Base-by-base conservation (phyloP, 441 rosid genomes). In the Arabidopsis lyrata region DNA sequence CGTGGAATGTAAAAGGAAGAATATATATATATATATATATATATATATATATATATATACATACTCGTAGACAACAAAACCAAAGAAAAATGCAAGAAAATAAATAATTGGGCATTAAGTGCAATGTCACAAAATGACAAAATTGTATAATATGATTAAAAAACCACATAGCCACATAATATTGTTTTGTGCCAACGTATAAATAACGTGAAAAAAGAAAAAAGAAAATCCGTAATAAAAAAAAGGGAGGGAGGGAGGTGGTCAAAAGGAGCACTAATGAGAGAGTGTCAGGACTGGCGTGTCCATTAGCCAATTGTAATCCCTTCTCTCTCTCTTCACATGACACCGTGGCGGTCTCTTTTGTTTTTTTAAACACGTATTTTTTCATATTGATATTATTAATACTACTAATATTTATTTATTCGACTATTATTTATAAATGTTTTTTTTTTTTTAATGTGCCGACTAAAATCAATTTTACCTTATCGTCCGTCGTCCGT, bases 211-310 rank as follows among this genome's bases (percentile, higher is more conserved):
- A 16, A 16, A 1, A 18, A 14, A 36, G 2, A 11, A 5, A 35
- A 13, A 7, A 29, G 27, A 24, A 24, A 24, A 24, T 24, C 27
- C 27, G 27, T 24, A 24, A 24, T 24, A 66, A 14, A 36, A 24
- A 44, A 35, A 45, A 62, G 13, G 10, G 59, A 1, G 52, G 27
- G 24, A 3, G 31, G 31, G 31, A 29, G 31, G 29, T 49, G 73
- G 79, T 77, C 76, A 77, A 77, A 77, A 77, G 73, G 45, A 66
- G 66, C 64, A 72, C 59, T 77, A 5, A 77, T 59, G 74, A 77
- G 70, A 48, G 59, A 27, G 69, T 66, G 81, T 77, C 73, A 77
- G 76, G 62, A 64, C 20, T 65, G 72, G 80, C 76, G 76, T 77
- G 76, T 73, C 76, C 80, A 50, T 34, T 71, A 71, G 36, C 80